These are phyloP conservation scores for Citrus reticulata DNA, from an alignment of 345 rosid species.

Conservation along the genomic window DNA sequence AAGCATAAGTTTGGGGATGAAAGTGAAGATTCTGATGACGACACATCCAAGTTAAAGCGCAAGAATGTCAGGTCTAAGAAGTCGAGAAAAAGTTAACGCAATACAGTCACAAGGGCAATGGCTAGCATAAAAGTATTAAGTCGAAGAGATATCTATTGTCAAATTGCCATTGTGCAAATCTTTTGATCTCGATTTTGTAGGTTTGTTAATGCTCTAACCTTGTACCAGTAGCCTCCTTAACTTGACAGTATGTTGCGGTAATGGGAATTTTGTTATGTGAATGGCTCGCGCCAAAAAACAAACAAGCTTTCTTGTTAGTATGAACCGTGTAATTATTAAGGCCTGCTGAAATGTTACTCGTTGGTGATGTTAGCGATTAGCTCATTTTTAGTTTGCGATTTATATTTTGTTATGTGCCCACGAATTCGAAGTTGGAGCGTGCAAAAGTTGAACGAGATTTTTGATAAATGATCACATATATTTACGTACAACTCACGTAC, in stretches of 20 bases:
- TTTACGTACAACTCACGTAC: neutral
- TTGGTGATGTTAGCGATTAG: neutral
- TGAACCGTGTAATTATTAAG: neutral
- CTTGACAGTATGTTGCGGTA: neutral
- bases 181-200: neutral
- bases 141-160: neutral
- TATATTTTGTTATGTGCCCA: neutral
- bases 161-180: neutral
- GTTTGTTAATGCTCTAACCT: neutral
- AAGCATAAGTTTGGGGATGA: constrained; percentile 36
- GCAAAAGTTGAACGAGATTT: neutral
- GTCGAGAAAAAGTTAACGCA: constrained; percentile 25
- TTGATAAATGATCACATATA: neutral
- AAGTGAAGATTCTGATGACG: constrained; percentile 59
- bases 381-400: neutral
- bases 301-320: neutral
- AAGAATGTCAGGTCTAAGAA: constrained; percentile 46
- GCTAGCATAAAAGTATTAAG: constrained; percentile 12
- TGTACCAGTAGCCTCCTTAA: neutral
- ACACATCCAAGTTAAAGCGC: constrained; percentile 40
- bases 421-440: too few relatives aligned
- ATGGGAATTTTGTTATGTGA: neutral
- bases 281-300: neutral
- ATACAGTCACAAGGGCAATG: constrained; percentile 31
- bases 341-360: neutral